Evolutionary conservation across 306 rosid species (phyloP), one percentile per base, ranked within the genome.

Genomic region (Pterocarpus santalinus): DNA sequence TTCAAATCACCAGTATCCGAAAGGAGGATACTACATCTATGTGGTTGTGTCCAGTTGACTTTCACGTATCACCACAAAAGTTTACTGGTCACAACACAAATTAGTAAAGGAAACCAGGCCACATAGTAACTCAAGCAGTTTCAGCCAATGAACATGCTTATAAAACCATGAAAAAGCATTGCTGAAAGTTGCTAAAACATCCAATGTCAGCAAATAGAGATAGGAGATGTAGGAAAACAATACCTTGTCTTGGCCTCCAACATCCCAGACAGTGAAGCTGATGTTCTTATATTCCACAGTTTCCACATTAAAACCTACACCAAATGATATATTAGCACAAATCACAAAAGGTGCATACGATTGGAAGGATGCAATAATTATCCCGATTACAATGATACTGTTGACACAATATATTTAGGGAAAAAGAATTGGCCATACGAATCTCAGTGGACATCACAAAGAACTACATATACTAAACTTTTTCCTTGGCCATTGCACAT

Each of bases 251-350:
- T 94, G 97, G 53, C 97, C 98, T 46, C 97, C 98, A 2, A 94
- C 98, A 90, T 94, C 98, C 98, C 97, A 94, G 79, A 94, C 97
- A 58, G 98, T 94, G 82, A 94, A 94, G 89, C 98, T 94, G 82
- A 94, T 94, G 88, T 94, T 94, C 90, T 94, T 94, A 60, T 94
- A 92, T 82, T 92, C 97, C 82, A 92, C 97, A 9, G 98, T 94
- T 89, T 94, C 98, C 88, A 92, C 98, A 63, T 94, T 94, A 85
- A 94, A 94, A 57, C 97, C 98, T 92, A 79, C 73, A 72, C 5
- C 85, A 64, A 65, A 79, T 33, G 61, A 75, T 9, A 69, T 53
- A 81, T 82, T 41, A 83, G 73, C 68, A 16, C 46, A 28, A 12
- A 57, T 65, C 71, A 8, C 43, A 65, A 78, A 8, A 28, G 14